phyloP scores from a whole-genome alignment of 371 early-diverging fungal genomes.

The Rhizomucor pusillus region DNA sequence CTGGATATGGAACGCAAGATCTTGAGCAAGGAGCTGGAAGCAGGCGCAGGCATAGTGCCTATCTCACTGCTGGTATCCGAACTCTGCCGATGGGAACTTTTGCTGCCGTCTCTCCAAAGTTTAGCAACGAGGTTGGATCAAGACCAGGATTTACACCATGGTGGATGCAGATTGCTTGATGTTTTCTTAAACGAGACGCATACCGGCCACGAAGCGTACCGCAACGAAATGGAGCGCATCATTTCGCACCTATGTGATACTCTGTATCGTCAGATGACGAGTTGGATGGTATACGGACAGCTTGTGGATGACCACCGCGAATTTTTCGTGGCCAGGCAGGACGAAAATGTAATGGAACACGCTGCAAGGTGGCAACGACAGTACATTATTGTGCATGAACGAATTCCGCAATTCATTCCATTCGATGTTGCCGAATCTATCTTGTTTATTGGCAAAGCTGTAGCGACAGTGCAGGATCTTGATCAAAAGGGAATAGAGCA shows the following conservation, averaged over 20 bases:
- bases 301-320: constrained; percentile 50
- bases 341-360: neutral
- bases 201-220: constrained; percentile 57
- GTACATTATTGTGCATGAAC: constrained; percentile 43
- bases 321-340: constrained; percentile 58
- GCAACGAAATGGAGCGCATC: constrained; percentile 51
- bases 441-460: constrained; percentile 74
- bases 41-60: constrained; percentile 45
- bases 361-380: constrained; percentile 50
- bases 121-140: constrained; percentile 24
- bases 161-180: constrained; percentile 56
- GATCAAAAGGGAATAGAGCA: too few relatives aligned
- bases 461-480: constrained; percentile 53
- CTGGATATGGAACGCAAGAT: constrained; percentile 56
- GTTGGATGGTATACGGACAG: constrained; percentile 76
- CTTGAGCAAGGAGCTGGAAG: constrained; percentile 44
- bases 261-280: constrained; percentile 63
- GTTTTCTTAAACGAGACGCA: constrained; percentile 53
- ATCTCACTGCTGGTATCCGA: constrained; percentile 39
- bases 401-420: constrained; percentile 58
- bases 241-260: constrained; percentile 56
- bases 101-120: constrained; percentile 44
- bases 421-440: constrained; percentile 53
- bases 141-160: too few relatives aligned
- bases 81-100: constrained; percentile 39